Evolutionary conservation across 2,329 filamentous ascomycete species (phyloP).

Genomic region (Aspergillus sp.): DNA sequence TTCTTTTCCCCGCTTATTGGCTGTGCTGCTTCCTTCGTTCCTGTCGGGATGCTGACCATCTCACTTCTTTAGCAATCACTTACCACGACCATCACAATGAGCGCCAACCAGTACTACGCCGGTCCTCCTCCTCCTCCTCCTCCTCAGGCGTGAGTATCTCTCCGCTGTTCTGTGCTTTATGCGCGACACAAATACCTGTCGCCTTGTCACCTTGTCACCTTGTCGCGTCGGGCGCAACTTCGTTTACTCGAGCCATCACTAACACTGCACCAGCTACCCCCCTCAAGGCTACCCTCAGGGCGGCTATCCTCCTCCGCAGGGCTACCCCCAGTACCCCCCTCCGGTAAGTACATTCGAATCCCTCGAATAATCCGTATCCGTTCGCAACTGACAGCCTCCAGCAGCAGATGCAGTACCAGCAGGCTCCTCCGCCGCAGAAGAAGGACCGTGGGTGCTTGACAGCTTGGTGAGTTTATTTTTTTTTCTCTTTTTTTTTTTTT

Average conservation of each 20-base stretch:
- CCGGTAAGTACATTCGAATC: constrained; percentile 15
- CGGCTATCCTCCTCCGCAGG: constrained; percentile 25
- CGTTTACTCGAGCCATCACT: not conserved
- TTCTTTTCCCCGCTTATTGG: constrained; percentile 11
- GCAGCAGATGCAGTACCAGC: constrained; percentile 44
- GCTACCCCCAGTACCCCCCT: constrained; percentile 21
- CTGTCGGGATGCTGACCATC: not conserved
- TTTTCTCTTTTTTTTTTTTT: not conserved
- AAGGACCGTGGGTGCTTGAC: constrained; percentile 47
- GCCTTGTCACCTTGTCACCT: not conserved
- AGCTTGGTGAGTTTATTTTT: constrained; percentile 39
- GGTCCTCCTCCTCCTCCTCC: constrained; percentile 31
- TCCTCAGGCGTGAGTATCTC: constrained; percentile 31
- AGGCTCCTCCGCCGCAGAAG: constrained; percentile 41
- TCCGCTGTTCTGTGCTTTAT: constrained; percentile 1
- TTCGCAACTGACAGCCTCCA: not conserved
- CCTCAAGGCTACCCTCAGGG: constrained; percentile 24
- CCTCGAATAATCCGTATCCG: not conserved
- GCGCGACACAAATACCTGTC: not conserved
- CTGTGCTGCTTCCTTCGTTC: not conserved
- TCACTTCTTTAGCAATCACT: not conserved
- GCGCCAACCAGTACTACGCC: constrained; percentile 16
- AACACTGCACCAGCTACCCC: constrained; percentile 1
- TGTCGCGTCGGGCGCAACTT: constrained; percentile 9
- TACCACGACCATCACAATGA: constrained; percentile 11